These are phyloP conservation scores for Fusarium sp. DNA, from an alignment of 2,329 filamentous ascomycete genomes.

Conservation along the genomic window DNA sequence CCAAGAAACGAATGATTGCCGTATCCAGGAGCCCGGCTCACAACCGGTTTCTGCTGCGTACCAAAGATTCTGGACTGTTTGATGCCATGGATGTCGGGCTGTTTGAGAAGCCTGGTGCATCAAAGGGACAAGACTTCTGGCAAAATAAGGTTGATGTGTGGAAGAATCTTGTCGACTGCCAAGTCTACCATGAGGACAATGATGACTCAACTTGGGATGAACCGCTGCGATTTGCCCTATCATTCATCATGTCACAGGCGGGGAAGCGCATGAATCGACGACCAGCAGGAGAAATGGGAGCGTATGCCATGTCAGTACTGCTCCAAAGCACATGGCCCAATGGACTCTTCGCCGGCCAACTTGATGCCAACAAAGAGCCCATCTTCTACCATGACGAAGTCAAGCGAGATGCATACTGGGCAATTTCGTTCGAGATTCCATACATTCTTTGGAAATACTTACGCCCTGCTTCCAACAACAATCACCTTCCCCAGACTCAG, in stretches of 20 bases:
- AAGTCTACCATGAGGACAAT: not conserved
- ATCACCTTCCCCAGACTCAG: not conserved
- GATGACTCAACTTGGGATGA: not conserved
- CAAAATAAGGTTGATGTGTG: not conserved
- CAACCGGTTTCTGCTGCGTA: not conserved
- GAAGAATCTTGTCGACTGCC: not conserved
- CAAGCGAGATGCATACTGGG: not conserved
- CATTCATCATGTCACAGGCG: accelerated
- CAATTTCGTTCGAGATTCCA: not conserved
- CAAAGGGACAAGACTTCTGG: not conserved
- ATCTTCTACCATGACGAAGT: accelerated
- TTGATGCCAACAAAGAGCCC: not conserved
- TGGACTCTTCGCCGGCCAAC: not conserved
- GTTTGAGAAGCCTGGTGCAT: not conserved
- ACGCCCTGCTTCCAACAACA: too few species aligned
- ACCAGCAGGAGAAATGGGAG: not conserved
- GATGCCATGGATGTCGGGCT: not conserved
- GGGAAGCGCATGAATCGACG: not conserved
- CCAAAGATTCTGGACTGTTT: not conserved
- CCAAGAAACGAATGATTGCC: not conserved
- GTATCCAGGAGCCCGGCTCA: not conserved
- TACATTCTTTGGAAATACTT: not conserved
- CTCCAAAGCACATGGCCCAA: not conserved
- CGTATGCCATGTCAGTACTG: not conserved
- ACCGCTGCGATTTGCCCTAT: not conserved